Conservation (phyloP, 2,329 filamentous ascomycete genomes). For the Xylariaceae sp. region DNA sequence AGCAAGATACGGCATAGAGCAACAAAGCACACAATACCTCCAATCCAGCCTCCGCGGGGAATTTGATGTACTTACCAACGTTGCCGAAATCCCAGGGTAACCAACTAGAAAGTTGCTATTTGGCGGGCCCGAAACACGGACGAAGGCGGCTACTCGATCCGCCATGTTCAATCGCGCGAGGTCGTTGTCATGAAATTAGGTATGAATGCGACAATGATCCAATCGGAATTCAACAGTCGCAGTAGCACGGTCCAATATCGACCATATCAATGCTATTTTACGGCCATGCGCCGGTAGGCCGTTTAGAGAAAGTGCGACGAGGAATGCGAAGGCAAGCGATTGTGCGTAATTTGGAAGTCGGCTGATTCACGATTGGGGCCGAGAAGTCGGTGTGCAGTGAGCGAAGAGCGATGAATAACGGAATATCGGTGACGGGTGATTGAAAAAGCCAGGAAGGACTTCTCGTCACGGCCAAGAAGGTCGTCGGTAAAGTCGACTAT, state of each 20-base stretch:
- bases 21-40: slow-evolving; percentile 6
- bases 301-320: slow-evolving; percentile 12
- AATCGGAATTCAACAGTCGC: slow-evolving; percentile 14
- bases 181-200: slow-evolving; percentile 16
- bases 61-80: slow-evolving; percentile 62
- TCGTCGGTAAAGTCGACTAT: slow-evolving; percentile 4
- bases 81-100: slow-evolving; percentile 96
- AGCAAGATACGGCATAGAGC: not conserved
- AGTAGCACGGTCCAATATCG: slow-evolving; percentile 17
- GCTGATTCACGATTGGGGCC: slow-evolving; percentile 18
- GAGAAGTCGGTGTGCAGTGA: slow-evolving; percentile 5
- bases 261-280: slow-evolving; percentile 27
- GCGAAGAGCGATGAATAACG: not conserved
- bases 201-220: slow-evolving; percentile 15
- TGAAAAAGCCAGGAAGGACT: not conserved
- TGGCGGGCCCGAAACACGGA: slow-evolving; percentile 93
- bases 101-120: slow-evolving; percentile 96
- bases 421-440: not conserved
- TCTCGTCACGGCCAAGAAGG: not conserved
- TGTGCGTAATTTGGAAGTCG: slow-evolving; percentile 9
- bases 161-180: slow-evolving; percentile 25
- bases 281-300: slow-evolving; percentile 25
- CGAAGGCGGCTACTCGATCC: slow-evolving; percentile 65
- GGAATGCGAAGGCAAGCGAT: slow-evolving; percentile 19
- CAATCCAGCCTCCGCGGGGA: not conserved